Evolutionary conservation across 306 rosid genomes (phyloP), one percentile per base, ranked within the genome.

Genomic region (barrel medic (Medicago truncatula)): DNA sequence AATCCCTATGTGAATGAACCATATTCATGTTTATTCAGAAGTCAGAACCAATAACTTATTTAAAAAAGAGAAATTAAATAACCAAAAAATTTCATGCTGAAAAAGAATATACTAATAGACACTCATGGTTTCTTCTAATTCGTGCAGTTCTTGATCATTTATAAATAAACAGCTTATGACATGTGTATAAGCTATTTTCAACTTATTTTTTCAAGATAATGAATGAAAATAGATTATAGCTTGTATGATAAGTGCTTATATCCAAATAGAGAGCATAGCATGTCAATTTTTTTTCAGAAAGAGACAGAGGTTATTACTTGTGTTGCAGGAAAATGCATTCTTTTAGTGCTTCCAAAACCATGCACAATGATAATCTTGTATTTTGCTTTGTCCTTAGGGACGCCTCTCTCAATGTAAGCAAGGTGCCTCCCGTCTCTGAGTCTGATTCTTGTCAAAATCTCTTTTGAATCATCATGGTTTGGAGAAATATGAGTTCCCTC

Each of bases 401-500:
- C 83, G 1, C 96, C 92, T 38, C 70, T 78, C 68, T 90, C 92
- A 76, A 75, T 61, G 70, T 90, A 88, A 36, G 96, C 87, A 65
- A 90, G 57, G 74, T 86, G 64, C 81, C 92, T 88, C 47, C 96
- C 92, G 80, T 88, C 91, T 8, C 81, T 73, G 31, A 90, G 96
- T 53, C 31, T 83, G 47, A 90, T 83, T 81, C 87, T 84, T 20
- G 87, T 82, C 13, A 88, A 86, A 68, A 13, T 16, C 7, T 85
- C 88, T 18, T 43, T 31, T 25, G 67, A 14, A 9, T 82, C 90
- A 18, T 76, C 54, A 6, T 34, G 52, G 4, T 77, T 84, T 7
- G 85, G 82, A 23, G 92, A 88, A 17, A 85, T 67, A 28, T 80
- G 67, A 16, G 83, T 75, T 4, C 90, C 89, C 86, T 86, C 85